Base-by-base conservation (phyloP, 352 stramenopile genomes). In the Blastocystis sp. region DNA sequence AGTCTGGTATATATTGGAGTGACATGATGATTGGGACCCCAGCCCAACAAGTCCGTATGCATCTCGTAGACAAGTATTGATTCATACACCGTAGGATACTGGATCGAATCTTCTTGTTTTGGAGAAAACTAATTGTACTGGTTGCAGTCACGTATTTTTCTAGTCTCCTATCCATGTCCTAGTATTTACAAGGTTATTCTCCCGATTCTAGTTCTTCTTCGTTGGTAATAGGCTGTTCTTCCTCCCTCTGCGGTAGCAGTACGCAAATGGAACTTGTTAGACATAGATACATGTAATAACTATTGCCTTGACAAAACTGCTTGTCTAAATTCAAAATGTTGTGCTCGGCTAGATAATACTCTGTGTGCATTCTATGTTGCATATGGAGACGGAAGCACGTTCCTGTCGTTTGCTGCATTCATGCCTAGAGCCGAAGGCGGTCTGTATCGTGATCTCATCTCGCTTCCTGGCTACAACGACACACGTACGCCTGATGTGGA, bases 331-430 rank as follows among this genome's bases (percentile, higher is more conserved):
- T 53, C 23, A 18, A 55, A 79, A 37, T 79, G 68, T 20, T 79
- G 68, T 59, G n/a, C 68, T 9, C 68, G 68, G 13, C 1, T 11
- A 0, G 18, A 79, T 20, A 54, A 7, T 55, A 61, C 68, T 26
- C 68, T 79, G 13, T 79, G 68, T 37, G 68, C 68, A n/a, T 79
- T 79, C 2, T 79, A 79, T 37, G n/a, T 79, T 23, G 23, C 34
- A 0, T 79, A 79, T 55, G 68, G 68, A 26, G 68, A 79, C 37
- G 43, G 41, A 6, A 79, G 68, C 53, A 79, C 68, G 68, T 79
- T 29, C 6, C 29, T 26, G n/a, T 56, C 23, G 4, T 6, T 79
- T 37, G 13, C 7, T 59, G 13, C 20, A n/a, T 79, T 29, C 34
- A 43, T n/a, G 8, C 9, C 26, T 45, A 79, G 68, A 56, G 68